A percentile compares a stretch with the other conserved stretches of the same genome.
Evolutionary conservation across 495 filamentous ascomycete genomes (phyloP).

Genomic region (Pseudevernia furfuracea): DNA sequence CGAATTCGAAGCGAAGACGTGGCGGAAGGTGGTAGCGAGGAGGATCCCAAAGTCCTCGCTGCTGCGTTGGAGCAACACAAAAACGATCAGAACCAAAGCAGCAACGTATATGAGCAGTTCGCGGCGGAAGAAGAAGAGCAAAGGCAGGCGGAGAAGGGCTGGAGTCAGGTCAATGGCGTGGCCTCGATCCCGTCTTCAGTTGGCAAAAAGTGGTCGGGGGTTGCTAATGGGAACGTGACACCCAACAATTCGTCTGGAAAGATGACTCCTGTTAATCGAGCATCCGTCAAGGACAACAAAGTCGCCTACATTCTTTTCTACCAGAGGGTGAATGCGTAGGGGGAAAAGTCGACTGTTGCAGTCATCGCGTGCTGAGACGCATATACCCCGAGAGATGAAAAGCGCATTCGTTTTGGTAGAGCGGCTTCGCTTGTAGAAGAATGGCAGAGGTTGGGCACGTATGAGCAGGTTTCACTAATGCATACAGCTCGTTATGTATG

Average conservation of each 20-base stretch:
- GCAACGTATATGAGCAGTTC: conserved; percentile 64
- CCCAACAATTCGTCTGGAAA: conserved; percentile 49
- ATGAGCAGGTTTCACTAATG: conserved; percentile 4
- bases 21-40: conserved; percentile 74
- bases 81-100: conserved; percentile 42
- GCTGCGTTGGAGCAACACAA: conserved; percentile 59
- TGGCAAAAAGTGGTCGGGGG: conserved; percentile 56
- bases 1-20: conserved; percentile 85
- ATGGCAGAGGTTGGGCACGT: neutral
- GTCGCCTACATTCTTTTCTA: conserved; percentile 97
- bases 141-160: conserved; percentile 56
- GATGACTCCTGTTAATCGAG: conserved; percentile 54
- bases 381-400: conserved; percentile 13
- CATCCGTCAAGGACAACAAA: conserved; percentile 81
- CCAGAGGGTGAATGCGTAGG: conserved; percentile 50
- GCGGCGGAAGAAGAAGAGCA: conserved; percentile 52
- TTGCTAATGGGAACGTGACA: conserved; percentile 54
- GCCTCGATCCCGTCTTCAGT: conserved; percentile 29
- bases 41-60: conserved; percentile 62
- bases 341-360: neutral
- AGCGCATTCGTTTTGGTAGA: conserved; percentile 14
- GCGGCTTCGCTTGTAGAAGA: conserved; percentile 8
- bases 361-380: conserved; percentile 3
- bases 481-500: conserved; percentile 9
- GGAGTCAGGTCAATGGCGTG: conserved; percentile 74